These are phyloP conservation scores for Exophiala oligosperma DNA, from an alignment of 2,329 filamentous ascomycete species.

Conservation along the genomic window DNA sequence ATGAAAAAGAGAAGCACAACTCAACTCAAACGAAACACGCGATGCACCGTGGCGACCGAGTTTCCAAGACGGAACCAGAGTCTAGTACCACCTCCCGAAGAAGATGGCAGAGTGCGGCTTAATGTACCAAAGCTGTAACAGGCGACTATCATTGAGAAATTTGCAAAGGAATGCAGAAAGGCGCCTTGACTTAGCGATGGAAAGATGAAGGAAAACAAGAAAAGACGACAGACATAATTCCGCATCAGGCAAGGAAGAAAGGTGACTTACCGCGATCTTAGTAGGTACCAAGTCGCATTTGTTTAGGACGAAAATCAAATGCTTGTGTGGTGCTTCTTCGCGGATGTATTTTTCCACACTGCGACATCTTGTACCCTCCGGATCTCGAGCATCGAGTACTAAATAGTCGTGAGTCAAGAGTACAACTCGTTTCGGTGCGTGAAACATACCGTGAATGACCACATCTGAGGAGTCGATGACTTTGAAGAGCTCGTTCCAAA, in stretches of 20 bases:
- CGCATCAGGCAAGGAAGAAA: constrained; percentile 12
- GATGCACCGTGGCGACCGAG: constrained; percentile 70
- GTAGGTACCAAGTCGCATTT: constrained; percentile 94
- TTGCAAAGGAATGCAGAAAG: constrained; percentile 61
- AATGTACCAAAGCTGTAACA: constrained; percentile 99
- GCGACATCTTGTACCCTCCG: constrained; percentile 83
- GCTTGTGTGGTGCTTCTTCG: constrained; percentile 94
- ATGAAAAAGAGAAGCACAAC: constrained; percentile 66
- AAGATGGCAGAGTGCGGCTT: constrained; percentile 66
- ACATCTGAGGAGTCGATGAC: constrained; percentile 96
- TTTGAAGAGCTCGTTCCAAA: constrained; percentile 96
- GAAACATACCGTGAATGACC: constrained; percentile 63
- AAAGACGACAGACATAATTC: neutral
- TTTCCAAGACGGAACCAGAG: constrained; percentile 80
- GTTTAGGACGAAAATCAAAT: constrained; percentile 85
- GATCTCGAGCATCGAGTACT: constrained; percentile 87
- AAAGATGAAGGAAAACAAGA: constrained; percentile 29
- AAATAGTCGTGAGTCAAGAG: too few species aligned
- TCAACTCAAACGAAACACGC: constrained; percentile 98
- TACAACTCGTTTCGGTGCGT: too few species aligned
- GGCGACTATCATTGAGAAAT: constrained; percentile 74
- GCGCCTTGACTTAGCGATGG: constrained; percentile 85
- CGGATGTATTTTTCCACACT: constrained; percentile 91
- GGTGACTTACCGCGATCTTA: constrained; percentile 82
- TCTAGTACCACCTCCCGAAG: constrained; percentile 18